Evolutionary conservation across 2,329 filamentous ascomycete species (phyloP).

Genomic region (Tricladium varicosporioides): DNA sequence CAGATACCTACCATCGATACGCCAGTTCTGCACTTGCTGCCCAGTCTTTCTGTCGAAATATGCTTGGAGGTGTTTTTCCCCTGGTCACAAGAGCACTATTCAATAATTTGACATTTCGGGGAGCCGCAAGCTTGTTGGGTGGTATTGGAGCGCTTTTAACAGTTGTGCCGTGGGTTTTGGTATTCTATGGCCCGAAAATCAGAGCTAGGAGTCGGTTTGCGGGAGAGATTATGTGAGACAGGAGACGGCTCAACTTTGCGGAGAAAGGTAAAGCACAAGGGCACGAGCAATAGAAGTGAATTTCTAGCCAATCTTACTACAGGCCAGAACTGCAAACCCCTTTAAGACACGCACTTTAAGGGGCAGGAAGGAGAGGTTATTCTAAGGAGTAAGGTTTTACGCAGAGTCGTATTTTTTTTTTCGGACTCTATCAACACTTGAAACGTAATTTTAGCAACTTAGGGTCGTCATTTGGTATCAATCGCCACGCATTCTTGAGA

Average conservation of each 20-base stretch:
- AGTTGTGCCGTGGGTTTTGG: slow-evolving; percentile 81
- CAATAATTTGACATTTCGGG: slow-evolving; percentile 64
- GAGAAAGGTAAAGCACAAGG: too few relatives aligned
- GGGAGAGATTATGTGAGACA: slow-evolving; percentile 1
- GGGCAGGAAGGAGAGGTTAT: too few relatives aligned
- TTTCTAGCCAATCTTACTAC: too few relatives aligned
- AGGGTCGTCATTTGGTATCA: too few relatives aligned
- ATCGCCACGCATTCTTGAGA: too few relatives aligned
- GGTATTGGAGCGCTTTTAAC: slow-evolving; percentile 65
- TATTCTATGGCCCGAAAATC: slow-evolving; percentile 76
- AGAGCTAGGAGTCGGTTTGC: slow-evolving; percentile 76
- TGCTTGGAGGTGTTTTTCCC: slow-evolving; percentile 79
- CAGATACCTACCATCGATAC: slow-evolving; percentile 82
- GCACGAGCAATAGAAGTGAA: too few relatives aligned
- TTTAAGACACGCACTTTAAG: too few relatives aligned
- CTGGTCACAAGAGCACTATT: slow-evolving; percentile 75
- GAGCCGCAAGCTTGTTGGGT: slow-evolving; percentile 73
- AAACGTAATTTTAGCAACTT: too few relatives aligned
- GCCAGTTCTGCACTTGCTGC: slow-evolving; percentile 84
- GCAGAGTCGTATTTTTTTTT: too few relatives aligned
- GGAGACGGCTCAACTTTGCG: not conserved
- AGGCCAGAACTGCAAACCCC: too few relatives aligned
- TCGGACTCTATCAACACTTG: too few relatives aligned
- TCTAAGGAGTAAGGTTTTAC: too few relatives aligned
- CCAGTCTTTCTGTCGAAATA: slow-evolving; percentile 81